Percentiles rank a stretch among this genome's conserved stretches.
Conservation (phyloP, 306 rosid species). For the Dryas drummondii region DNA sequence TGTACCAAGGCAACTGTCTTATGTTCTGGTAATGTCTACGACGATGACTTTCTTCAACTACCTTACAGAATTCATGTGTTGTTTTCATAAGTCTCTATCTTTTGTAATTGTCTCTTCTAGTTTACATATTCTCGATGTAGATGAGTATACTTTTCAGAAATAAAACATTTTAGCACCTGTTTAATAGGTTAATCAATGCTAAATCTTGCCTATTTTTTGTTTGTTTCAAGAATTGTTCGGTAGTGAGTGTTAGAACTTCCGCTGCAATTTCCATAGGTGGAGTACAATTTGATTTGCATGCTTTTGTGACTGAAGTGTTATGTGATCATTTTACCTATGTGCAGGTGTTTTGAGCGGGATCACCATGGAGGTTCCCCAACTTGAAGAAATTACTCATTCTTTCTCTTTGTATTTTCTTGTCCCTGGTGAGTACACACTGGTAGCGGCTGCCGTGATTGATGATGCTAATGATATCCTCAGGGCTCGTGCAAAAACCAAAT, state of each 20-base stretch:
- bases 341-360: constrained; percentile 80
- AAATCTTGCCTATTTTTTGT: background rate
- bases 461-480: constrained; percentile 82
- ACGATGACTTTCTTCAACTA: background rate
- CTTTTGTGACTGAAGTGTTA: background rate
- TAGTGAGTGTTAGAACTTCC: background rate
- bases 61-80: background rate
- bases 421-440: constrained; percentile 86
- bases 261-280: background rate
- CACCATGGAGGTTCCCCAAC: constrained; percentile 75
- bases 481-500: constrained; percentile 71
- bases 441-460: constrained; percentile 74
- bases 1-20: constrained; percentile 80
- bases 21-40: constrained; percentile 67
- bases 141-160: background rate
- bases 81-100: too few relatives aligned
- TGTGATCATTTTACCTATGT: background rate
- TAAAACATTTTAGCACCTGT: background rate
- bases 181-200: background rate
- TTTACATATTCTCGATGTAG: too few relatives aligned
- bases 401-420: constrained; percentile 88
- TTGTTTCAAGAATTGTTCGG: background rate
- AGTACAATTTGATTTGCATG: background rate
- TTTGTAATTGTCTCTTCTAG: too few relatives aligned
- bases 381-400: constrained; percentile 63